Evolutionary conservation across 805 yeast species (phyloP), one percentile per base, ranked within the genome.

Genomic region (Pichia rugopelliculosa): DNA sequence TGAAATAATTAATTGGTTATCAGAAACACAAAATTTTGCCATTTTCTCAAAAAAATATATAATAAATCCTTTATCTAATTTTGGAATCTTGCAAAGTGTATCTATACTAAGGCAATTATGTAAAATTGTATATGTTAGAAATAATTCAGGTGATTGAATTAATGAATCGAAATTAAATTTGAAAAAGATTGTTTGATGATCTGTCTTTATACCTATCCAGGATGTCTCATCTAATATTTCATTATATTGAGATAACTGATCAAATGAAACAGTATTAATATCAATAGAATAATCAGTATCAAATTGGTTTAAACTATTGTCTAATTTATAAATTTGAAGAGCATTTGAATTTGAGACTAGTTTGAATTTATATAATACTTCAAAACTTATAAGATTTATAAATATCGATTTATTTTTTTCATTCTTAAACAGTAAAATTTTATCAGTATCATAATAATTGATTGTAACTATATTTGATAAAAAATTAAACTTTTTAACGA

Each of bases 361-460:
- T 33, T 45, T 15, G n/a, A 33, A 4, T 7, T 23, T n/a, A 2
- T n/a, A 21, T 21, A 20, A 39, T 17, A 45, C 9, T 20, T 23
- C 13, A n/a, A 45, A 23, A 34, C 17, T n/a, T 11, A 20, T 5
- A 24, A 53, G 13, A 26, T 49, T 39, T 5, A 54, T 6, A n/a
- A 46, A n/a, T 4, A 38, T 12, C 6, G 26, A n/a, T 6, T n/a
- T 43, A 21, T 24, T 25, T 3, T 11, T 22, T 3, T 18, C 15
- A n/a, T 45, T 25, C 21, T 33, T 39, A 12, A 55, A 42, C 18
- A 51, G 54, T 21, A 57, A 42, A 11, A 33, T 24, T 18, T 48
- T 41, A 21, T 40, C 15, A 17, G 39, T 20, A 23, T 55, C 59
- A 22, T 48, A 36, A 33, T 44, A 51, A 33, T 39, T 53, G 10